phyloP scores from a whole-genome alignment of 768 basidiomycete species.

The Suillus hirtellus region DNA sequence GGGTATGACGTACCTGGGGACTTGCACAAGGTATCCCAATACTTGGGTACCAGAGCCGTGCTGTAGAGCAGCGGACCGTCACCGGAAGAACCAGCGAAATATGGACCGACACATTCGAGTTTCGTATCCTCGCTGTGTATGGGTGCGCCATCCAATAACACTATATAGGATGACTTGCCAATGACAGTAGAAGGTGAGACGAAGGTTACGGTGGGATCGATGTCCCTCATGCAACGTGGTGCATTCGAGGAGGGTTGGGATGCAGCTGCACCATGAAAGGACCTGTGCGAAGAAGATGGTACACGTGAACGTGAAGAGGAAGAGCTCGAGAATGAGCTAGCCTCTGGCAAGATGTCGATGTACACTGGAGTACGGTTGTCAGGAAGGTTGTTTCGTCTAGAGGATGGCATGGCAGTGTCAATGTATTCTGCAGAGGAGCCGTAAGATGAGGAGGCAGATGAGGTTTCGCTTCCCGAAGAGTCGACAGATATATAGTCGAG shows the following conservation, averaged over 20 bases:
- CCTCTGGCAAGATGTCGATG: constrained; percentile 34
- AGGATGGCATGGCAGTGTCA: constrained; percentile 22
- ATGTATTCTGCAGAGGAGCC: constrained; percentile 9
- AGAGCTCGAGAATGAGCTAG: constrained; percentile 9
- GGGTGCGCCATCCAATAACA: constrained; percentile 48
- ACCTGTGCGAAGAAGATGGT: constrained; percentile 6
- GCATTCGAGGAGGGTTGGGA: constrained; percentile 21
- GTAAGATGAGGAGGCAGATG: constrained; percentile 23
- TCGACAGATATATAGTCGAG: constrained; percentile 29
- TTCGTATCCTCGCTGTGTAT: constrained; percentile 53
- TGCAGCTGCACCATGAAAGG: neutral
- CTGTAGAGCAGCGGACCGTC: constrained; percentile 51
- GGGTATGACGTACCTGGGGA: constrained; percentile 43
- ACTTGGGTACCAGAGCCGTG: constrained; percentile 60
- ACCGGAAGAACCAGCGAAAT: constrained; percentile 27
- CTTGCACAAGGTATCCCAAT: constrained; percentile 60
- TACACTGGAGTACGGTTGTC: constrained; percentile 33
- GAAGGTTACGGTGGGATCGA: constrained; percentile 71
- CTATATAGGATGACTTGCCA: constrained; percentile 57
- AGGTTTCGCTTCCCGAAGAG: constrained; percentile 15
- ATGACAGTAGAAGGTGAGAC: constrained; percentile 46
- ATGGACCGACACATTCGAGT: constrained; percentile 35
- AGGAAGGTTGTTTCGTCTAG: constrained; percentile 22
- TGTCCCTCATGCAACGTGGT: constrained; percentile 54
- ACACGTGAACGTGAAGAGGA: constrained; percentile 7